Percentiles rank a stretch among this genome's conserved stretches.
phyloP scores from a whole-genome alignment of 176 grass and related monocot species.

The Dendrocalamus sinicus region DNA sequence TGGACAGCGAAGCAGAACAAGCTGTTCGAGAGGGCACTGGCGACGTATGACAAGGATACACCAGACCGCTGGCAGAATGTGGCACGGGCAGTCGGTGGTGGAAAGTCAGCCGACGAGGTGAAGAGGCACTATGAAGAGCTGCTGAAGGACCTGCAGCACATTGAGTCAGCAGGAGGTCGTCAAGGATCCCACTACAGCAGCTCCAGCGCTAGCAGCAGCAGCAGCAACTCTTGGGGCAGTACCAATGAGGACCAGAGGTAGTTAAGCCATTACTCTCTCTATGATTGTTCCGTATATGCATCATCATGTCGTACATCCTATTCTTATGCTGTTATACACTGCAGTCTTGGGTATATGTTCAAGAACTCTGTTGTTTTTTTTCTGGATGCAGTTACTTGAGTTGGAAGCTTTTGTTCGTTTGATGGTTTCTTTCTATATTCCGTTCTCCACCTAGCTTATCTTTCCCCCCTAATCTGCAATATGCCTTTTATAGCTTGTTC shows the following conservation, averaged over 20 bases:
- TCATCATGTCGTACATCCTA: constrained; percentile 4
- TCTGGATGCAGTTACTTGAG: constrained; percentile 22
- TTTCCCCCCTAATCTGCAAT: background rate
- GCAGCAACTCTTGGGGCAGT: constrained; percentile 42
- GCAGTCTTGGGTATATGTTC: constrained; percentile 1
- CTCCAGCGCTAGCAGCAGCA: constrained; percentile 35
- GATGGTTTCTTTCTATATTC: constrained; percentile 26
- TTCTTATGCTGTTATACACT: constrained; percentile 23
- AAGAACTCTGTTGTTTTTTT: constrained; percentile 16
- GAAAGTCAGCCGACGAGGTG: constrained; percentile 70
- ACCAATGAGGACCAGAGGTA: constrained; percentile 59
- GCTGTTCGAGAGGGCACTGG: constrained; percentile 70
- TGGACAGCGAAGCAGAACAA: constrained; percentile 78
- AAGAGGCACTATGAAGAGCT: constrained; percentile 67
- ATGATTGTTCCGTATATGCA: constrained; percentile 11
- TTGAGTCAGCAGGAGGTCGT: constrained; percentile 34
- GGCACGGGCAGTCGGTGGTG: constrained; percentile 61
- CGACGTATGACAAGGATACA: constrained; percentile 67
- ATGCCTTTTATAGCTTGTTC: constrained; percentile 38
- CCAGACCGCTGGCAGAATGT: constrained; percentile 82
- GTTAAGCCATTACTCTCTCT: constrained; percentile 18
- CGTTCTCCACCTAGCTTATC: constrained; percentile 15
- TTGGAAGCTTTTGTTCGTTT: constrained; percentile 33
- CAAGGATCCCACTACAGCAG: constrained; percentile 34
- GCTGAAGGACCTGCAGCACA: constrained; percentile 49